Base-by-base conservation (phyloP, 2,329 filamentous ascomycete genomes). In the Fusarium stilboides region DNA sequence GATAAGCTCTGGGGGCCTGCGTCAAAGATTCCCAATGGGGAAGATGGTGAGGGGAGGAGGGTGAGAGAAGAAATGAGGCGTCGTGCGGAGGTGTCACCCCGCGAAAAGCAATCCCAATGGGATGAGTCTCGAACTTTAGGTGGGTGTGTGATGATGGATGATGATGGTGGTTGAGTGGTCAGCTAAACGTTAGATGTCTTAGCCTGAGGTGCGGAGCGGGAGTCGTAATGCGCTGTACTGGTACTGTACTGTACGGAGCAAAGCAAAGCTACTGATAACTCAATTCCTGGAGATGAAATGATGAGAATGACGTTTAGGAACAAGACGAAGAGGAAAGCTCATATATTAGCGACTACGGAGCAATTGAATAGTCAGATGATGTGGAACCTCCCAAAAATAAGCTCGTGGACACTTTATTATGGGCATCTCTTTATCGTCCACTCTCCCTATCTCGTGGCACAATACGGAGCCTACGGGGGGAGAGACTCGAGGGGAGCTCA, bases 21-120 rank as follows among this genome's bases (percentile, higher is more conserved):
- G 59, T 64, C 55, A 68, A 70, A 57, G 63, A 59, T 57, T 62
- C 71, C 64, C 50, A 58, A 72, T 63, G 53, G 57, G 70, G 68
- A 71, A 69, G 43, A 66, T 45, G 64, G 60, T 49, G 68, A 68
- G 70, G 57, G 65, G 62, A 13, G 51, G 50, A 55, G 58, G 47
- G 53, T 51, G 42, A 50, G 43, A 66, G 65, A 31, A 53, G 56
- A 57, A 49, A 60, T 40, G 66, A 63, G 66, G 69, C 55, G 56
- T 56, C 33, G 44, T 33, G 33, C 40, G 42, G 49, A 63, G 58
- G 60, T 65, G 70, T 69, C 66, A 70, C 70, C 70, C 72, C 62
- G 57, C 60, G 70, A 62, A 53, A 55, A 46, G 57, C 31, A 49
- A 54, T 19, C 36, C 36, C 36, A 40, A 60, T 52, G 37, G 49